Percentiles rank a stretch among this genome's conserved stretches.
phyloP scores from a whole-genome alignment of 139 green algal species.

The Chlorella sp. region DNA sequence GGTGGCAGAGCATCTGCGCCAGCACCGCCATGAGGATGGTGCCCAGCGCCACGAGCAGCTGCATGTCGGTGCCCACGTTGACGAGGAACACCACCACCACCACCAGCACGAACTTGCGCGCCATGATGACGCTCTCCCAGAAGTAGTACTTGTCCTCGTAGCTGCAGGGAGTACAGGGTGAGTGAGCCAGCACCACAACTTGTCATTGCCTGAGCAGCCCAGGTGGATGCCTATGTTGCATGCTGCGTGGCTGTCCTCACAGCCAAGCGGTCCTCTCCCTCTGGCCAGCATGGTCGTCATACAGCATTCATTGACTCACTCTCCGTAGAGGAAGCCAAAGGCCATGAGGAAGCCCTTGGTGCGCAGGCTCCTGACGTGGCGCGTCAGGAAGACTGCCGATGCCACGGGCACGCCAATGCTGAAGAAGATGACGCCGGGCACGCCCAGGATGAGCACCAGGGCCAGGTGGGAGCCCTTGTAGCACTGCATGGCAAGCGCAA shows the following conservation, averaged over 20 bases:
- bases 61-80: neutral
- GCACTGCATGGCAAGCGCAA: conserved; percentile 3
- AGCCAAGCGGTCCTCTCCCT: too few species aligned
- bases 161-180: neutral
- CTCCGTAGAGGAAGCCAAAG: neutral
- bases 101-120: conserved; percentile 12
- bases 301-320: too few species aligned
- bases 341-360: neutral
- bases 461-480: conserved; percentile 1
- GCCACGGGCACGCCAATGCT: neutral
- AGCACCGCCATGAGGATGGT: neutral
- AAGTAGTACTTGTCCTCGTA: conserved; percentile 7
- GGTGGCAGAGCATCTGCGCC: conserved; percentile 1
- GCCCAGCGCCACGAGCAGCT: conserved; percentile 7
- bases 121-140: conserved; percentile 15
- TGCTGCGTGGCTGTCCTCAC: too few species aligned
- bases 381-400: neutral
- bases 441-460: neutral
- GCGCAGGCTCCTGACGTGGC: neutral
- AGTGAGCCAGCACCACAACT: too few species aligned
- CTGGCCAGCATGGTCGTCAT: too few species aligned
- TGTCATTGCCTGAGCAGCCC: too few species aligned
- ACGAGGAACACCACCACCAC: conserved; percentile 10
- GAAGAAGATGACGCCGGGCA: neutral
- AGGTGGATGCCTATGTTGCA: too few species aligned